Percentiles rank a stretch among this genome's conserved stretches.
Conservation (phyloP, 192 early-diverging fungal genomes). For the Coemansia sp. region DNA sequence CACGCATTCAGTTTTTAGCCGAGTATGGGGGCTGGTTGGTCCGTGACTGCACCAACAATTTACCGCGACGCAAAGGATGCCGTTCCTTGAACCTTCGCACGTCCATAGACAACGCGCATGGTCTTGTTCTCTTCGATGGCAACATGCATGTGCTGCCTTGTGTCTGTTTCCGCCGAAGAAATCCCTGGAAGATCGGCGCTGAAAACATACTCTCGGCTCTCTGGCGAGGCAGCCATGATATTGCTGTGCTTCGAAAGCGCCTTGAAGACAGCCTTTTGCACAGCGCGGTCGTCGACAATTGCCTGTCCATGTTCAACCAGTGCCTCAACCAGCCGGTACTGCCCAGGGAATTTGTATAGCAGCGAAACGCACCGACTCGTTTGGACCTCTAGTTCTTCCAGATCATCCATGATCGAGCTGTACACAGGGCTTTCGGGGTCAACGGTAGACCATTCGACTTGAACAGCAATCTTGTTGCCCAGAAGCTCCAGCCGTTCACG, state of each 20-base stretch:
- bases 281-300: constrained; percentile 29
- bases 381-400: constrained; percentile 49
- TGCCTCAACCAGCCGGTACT: constrained; percentile 38
- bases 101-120: constrained; percentile 32
- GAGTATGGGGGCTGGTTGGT: too few relatives aligned
- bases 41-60: neutral
- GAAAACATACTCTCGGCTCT: constrained; percentile 39
- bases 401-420: constrained; percentile 44
- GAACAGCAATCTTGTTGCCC: constrained; percentile 26
- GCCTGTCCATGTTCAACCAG: constrained; percentile 39
- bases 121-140: constrained; percentile 35
- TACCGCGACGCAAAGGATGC: neutral
- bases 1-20: too few relatives aligned
- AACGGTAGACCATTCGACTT: constrained; percentile 28
- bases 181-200: constrained; percentile 7
- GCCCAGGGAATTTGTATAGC: constrained; percentile 50
- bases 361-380: constrained; percentile 49
- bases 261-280: constrained; percentile 45
- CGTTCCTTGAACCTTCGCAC: constrained; percentile 19
- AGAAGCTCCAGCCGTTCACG: constrained; percentile 24
- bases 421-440: constrained; percentile 47
- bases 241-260: constrained; percentile 35
- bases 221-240: constrained; percentile 28
- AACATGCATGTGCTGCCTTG: constrained; percentile 45
- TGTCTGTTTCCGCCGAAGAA: neutral